Percentiles rank a stretch among this genome's conserved stretches.
Conservation (phyloP, 345 rosid genomes). For the Geranium brycei region DNA sequence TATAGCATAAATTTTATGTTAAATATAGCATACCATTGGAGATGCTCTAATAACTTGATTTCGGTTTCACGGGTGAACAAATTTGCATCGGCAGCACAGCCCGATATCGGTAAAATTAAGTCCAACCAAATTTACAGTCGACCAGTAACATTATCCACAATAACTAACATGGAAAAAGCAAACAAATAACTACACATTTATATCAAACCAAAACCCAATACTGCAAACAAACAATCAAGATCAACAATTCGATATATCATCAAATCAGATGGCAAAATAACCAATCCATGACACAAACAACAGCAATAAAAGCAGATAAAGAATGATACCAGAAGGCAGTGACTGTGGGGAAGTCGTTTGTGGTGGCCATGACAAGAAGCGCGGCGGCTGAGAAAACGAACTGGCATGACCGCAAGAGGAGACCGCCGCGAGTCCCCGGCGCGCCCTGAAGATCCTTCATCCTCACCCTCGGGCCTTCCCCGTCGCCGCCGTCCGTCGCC, state of each 20-base stretch:
- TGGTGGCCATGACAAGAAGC: conserved; percentile 53
- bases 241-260: not conserved
- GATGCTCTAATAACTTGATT: no score
- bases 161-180: no score
- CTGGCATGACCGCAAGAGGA: conserved; percentile 44
- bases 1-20: no score
- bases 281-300: not conserved
- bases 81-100: no score
- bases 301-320: not conserved
- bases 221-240: no score
- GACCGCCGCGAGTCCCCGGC: conserved; percentile 64
- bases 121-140: no score
- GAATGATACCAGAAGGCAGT: conserved; percentile 49
- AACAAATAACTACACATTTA: no score
- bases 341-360: conserved; percentile 60
- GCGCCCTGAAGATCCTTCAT: conserved; percentile 62
- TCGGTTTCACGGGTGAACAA: no score
- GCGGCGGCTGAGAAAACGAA: conserved; percentile 49
- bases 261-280: not conserved
- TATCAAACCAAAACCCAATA: no score
- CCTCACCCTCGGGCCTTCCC: conserved; percentile 38
- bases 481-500: conserved; percentile 29
- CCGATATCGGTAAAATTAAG: no score
- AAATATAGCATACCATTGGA: no score
- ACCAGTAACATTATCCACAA: no score